A percentile compares a stretch with the other conserved stretches of the same genome.
Evolutionary conservation across 2,329 filamentous ascomycete species (phyloP).

Genomic region (Hyphodiscus sp.): DNA sequence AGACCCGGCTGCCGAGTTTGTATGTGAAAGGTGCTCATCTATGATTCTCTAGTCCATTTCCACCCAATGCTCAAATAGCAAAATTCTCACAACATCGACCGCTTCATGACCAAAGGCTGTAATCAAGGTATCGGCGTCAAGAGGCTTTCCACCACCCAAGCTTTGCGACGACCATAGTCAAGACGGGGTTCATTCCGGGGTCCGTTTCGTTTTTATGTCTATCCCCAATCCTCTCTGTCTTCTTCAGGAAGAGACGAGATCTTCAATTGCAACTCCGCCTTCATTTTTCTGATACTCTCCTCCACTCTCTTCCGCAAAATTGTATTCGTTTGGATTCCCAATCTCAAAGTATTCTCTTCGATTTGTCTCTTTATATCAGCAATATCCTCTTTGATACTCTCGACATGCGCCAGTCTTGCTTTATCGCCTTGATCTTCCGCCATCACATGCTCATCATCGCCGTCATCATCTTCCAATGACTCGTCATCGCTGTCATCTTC

Average conservation of each 20-base stretch:
- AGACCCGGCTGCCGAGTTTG: background rate
- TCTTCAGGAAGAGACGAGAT: conserved; percentile 34
- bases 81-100: background rate
- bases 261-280: conserved; percentile 48
- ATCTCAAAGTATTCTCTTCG: conserved; percentile 34
- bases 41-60: background rate
- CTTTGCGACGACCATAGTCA: background rate
- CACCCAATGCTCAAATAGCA: background rate
- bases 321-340: conserved; percentile 38
- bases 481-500: conserved; percentile 33
- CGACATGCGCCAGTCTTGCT: conserved; percentile 39
- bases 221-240: conserved; percentile 21
- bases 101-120: background rate
- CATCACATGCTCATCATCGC: conserved; percentile 37
- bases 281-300: conserved; percentile 42
- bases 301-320: conserved; percentile 43
- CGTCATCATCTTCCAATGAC: conserved; percentile 39
- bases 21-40: background rate
- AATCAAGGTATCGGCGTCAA: background rate
- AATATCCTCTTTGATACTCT: conserved; percentile 46
- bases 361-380: conserved; percentile 47
- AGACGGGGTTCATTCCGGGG: background rate
- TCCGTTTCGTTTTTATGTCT: no score
- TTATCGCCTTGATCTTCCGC: conserved; percentile 45
- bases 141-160: background rate